A percentile compares a stretch with the other conserved stretches of the same genome.
Conservation (phyloP, 305 asterid species). For the Fraxinus xanthoxyloides region DNA sequence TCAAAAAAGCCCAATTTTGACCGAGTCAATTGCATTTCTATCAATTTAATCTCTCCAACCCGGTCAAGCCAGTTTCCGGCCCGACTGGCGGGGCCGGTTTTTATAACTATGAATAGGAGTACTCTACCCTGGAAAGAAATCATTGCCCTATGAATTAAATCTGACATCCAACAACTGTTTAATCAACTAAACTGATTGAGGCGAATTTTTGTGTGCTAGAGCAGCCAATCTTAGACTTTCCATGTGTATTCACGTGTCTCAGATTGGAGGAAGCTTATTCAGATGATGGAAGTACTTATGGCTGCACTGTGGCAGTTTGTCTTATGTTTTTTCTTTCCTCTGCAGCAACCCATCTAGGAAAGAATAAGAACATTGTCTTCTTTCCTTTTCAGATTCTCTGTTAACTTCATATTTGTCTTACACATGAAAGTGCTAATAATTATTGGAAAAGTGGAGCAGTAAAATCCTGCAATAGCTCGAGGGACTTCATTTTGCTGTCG, state of each 20-base stretch:
- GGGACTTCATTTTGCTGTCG: conserved; percentile 3
- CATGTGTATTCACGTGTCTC: background rate
- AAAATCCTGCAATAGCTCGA: conserved; percentile 3
- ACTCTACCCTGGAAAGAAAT: background rate
- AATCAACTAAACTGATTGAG: background rate
- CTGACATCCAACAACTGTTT: conserved; percentile 1
- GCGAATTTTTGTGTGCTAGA: background rate
- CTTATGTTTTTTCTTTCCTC: background rate
- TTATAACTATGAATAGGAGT: too few relatives aligned
- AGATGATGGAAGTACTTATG: background rate
- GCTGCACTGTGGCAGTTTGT: conserved; percentile 2
- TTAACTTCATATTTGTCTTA: background rate
- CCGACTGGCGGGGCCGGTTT: too few relatives aligned
- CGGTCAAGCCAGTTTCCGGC: too few relatives aligned
- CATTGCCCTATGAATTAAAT: background rate
- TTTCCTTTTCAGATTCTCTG: background rate
- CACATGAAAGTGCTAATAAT: background rate
- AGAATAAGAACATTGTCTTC: background rate
- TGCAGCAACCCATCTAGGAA: background rate
- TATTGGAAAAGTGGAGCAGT: conserved; percentile 4
- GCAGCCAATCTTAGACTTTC: background rate
- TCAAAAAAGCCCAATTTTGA: too few relatives aligned
- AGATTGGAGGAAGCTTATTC: conserved; percentile 14
- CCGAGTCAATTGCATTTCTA: too few relatives aligned
- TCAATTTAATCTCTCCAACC: too few relatives aligned